Conservation (phyloP, 2,329 filamentous ascomycete species). For the Epichloe uncinata region DNA sequence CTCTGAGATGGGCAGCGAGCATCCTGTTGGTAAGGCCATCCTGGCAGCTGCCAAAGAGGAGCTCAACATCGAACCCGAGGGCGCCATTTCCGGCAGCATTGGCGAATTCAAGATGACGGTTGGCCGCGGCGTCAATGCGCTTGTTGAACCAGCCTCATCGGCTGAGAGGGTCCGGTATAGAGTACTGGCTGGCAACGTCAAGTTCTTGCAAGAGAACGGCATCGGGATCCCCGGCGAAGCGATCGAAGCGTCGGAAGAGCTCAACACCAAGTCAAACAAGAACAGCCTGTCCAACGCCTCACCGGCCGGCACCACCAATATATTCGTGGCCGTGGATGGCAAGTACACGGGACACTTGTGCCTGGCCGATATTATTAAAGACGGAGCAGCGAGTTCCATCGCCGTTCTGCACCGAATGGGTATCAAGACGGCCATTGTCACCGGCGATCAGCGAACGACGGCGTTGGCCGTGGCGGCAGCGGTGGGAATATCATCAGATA, state of each 20-base stretch:
- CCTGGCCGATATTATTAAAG: constrained; percentile 83
- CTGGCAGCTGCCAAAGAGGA: constrained; percentile 61
- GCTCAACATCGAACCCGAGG: constrained; percentile 59
- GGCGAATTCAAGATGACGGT: constrained; percentile 75
- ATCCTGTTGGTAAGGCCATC: constrained; percentile 88
- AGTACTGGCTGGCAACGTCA: constrained; percentile 72
- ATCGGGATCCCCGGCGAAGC: constrained; percentile 53
- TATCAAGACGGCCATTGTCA: constrained; percentile 81
- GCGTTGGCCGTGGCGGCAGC: constrained; percentile 70
- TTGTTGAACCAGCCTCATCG: constrained; percentile 61
- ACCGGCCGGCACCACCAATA: constrained; percentile 61
- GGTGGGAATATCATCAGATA: constrained; percentile 63
- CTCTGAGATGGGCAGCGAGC: constrained; percentile 91
- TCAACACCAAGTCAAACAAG: constrained; percentile 32
- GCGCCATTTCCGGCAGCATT: constrained; percentile 66
- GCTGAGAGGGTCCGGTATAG: constrained; percentile 59
- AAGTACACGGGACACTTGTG: constrained; percentile 70
- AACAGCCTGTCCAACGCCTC: constrained; percentile 17
- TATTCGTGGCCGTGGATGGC: constrained; percentile 79
- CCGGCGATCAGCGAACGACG: constrained; percentile 77
- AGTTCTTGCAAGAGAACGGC: constrained; percentile 59
- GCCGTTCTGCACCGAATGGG: constrained; percentile 72
- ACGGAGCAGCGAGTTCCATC: constrained; percentile 68
- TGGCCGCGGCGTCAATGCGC: constrained; percentile 72
- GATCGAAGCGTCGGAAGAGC: constrained; percentile 47